Evolutionary conservation across 2,329 filamentous ascomycete species (phyloP), one percentile per base, ranked within the genome.

Genomic region (Cladosporium sp.): DNA sequence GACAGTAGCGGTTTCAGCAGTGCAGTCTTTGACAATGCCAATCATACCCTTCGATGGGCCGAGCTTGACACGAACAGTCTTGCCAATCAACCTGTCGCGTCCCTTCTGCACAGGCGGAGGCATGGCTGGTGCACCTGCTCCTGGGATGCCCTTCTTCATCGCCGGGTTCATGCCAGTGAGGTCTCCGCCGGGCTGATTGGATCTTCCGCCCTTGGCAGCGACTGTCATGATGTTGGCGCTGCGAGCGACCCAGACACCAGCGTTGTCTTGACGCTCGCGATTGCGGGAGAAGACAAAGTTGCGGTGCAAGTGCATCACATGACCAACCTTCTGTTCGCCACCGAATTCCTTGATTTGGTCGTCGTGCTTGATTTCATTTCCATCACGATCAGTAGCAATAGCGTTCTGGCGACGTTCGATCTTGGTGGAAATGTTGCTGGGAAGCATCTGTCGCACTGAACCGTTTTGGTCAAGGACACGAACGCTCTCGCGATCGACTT

Each of bases 21-120:
- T 96, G 0, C 94, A 91, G 75, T 98, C 94, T 76, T 97, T 97
- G 72, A 99, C 93, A 70, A 97, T 96, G 72, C 95, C 95, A 50
- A 98, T 83, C 52, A 97, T 84, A 65, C 94, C 94, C 80, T 99
- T 99, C 82, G 94, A 93, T 26, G 90, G 88, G 31, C 95, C 95
- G 75, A 90, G 92, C 65, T 89, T 88, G 74, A 98, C 91, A 61
- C 90, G 92, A 53, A 98, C 93, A 0, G 93, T 97, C 80, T 97
- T 94, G 52, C 93, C 93, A 69, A 98, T 88, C 31, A 95, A 84
- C 64, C 88, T 88, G 77, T 99, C 95, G 46, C 93, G 88, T 26
- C 92, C 92, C 62, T 88, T 86, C 40, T 80, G 82, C 76, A 89
- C 90, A 49, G 91, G 91, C 53, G 93, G 93, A 16, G 88, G 85